phyloP scores from a whole-genome alignment of 2,329 filamentous ascomycete genomes.

The Trichoderma pleuroti region DNA sequence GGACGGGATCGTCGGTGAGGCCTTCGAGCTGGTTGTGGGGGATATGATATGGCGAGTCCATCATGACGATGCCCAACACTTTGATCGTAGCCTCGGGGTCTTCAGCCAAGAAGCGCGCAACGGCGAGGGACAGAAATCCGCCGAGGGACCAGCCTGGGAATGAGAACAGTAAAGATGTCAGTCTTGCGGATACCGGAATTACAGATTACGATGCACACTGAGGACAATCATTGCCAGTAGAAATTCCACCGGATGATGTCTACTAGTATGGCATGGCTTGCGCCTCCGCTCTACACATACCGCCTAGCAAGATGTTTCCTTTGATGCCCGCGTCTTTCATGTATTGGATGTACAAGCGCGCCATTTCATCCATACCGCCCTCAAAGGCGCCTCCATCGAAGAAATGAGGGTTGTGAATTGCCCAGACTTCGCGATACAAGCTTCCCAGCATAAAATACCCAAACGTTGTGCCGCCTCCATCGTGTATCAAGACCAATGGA shows the following conservation, averaged over 20 bases:
- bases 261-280: not conserved
- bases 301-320: slow-evolving; percentile 29
- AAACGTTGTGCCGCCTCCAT: slow-evolving; percentile 33
- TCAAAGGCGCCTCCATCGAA: slow-evolving; percentile 26
- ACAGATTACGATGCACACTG: not conserved
- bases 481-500: slow-evolving; percentile 31
- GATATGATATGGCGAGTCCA: slow-evolving; percentile 30
- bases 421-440: slow-evolving; percentile 31
- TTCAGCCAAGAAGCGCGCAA: slow-evolving; percentile 27
- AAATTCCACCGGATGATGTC: not conserved
- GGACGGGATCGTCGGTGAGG: slow-evolving; percentile 21
- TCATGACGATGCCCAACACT: slow-evolving; percentile 28
- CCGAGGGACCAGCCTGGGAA: slow-evolving; percentile 31
- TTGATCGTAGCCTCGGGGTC: slow-evolving; percentile 24
- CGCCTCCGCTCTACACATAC: slow-evolving; percentile 20
- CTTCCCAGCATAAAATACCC: slow-evolving; percentile 30
- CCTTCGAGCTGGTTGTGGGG: slow-evolving; percentile 22
- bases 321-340: slow-evolving; percentile 26
- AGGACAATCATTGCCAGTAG: not conserved
- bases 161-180: not conserved
- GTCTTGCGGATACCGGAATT: not conserved
- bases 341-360: slow-evolving; percentile 26
- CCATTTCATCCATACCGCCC: slow-evolving; percentile 32
- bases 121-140: slow-evolving; percentile 27
- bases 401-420: slow-evolving; percentile 30